A percentile compares a stretch with the other conserved stretches of the same genome.
Conservation (phyloP, 202 grass and related monocot species). For the Alloteropsis angusta region DNA sequence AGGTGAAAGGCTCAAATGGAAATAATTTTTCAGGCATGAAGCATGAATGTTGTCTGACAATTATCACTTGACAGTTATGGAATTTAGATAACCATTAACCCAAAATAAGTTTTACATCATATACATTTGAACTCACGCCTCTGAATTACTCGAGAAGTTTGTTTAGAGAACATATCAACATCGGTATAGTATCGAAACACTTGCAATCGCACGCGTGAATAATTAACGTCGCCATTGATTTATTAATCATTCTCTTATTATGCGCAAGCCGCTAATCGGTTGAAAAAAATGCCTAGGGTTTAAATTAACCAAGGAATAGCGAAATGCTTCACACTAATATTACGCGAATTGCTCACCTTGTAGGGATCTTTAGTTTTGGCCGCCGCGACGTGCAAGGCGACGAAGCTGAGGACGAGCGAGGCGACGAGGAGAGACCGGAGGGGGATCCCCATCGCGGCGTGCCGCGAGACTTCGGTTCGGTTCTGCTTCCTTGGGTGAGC, state of each 20-base stretch:
- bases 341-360: conserved; percentile 36
- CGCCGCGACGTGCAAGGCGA: conserved; percentile 27
- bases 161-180: not conserved
- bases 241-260: not conserved
- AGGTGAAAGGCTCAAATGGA: not conserved
- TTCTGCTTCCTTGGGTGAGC: not conserved
- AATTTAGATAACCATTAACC: not conserved
- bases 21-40: not conserved
- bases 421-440: conserved; percentile 40
- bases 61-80: not conserved
- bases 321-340: not conserved
- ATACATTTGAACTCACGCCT: not conserved
- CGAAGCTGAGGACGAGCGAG: conserved; percentile 30
- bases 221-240: not conserved
- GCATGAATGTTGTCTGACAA: not conserved
- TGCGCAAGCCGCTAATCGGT: not conserved
- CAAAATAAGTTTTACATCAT: not conserved
- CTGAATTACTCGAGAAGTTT: not conserved
- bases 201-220: not conserved
- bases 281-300: not conserved
- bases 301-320: not conserved
- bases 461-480: not conserved
- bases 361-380: conserved; percentile 61
- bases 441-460: conserved; percentile 11
- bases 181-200: not conserved